Evolutionary conservation across 1,284 basidiomycete species (phyloP), one percentile per base, ranked within the genome.

Genomic region (Ustilago shanxiensis): DNA sequence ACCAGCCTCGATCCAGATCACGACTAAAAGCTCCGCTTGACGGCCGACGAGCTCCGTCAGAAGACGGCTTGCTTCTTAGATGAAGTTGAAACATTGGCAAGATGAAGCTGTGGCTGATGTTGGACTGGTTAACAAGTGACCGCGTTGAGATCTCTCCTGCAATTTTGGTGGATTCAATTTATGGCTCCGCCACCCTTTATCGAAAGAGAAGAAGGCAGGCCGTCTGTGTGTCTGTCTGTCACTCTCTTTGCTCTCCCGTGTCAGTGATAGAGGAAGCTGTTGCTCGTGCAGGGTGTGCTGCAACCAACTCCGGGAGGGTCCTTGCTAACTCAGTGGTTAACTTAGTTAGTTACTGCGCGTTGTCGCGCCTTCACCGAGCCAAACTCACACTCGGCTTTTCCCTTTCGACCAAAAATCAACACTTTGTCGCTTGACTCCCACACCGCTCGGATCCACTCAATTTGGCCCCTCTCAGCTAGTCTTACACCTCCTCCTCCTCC

Each of bases 241-340:
- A 11, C 28, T 56, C 51, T 59, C 51, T 24, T 33, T 33, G 31
- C 31, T 33, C 31, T 33, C 37, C 37, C 63, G 63, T 54, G 44
- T 62, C 47, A 59, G 44, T 33, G 31, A n/a, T n/a, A n/a, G n/a
- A n/a, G n/a, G 31, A 33, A 33, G 31, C 58, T 61, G 68, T 54
- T 26, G 6, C 7, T 57, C 20, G 69, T 66, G 63, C 69, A 72
- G 69, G 61, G 39, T 65, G 39, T 65, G 58, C 54, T 66, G 54
- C 62, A 61, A 56, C 49, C 59, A 47, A 51, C 68, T 65, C 58
- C 58, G 61, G 61, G 62, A 52, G 50, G 53, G 59, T 57, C 35
- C 45, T 47, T 1, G n/a, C n/a, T n/a, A n/a, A n/a, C n/a, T n/a
- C n/a, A n/a, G n/a, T n/a, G n/a, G n/a, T n/a, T n/a, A n/a, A n/a